Base-by-base conservation (phyloP, 2,329 filamentous ascomycete genomes). In the Pseudogymnoascus sp. region DNA sequence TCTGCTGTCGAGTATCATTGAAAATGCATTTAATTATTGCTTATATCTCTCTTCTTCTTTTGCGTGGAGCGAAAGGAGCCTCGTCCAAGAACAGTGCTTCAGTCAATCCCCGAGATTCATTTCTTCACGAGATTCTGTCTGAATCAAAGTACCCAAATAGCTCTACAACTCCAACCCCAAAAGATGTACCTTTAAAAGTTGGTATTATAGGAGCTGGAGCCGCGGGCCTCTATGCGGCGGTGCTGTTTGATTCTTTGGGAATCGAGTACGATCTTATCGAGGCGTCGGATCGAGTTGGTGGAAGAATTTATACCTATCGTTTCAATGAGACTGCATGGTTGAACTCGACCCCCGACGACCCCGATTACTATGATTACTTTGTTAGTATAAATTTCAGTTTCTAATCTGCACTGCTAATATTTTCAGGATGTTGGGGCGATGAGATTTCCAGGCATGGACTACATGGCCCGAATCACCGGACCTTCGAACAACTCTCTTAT, bases 311-410 rank as follows among this genome's bases (percentile, higher is more conserved):
- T 57, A 76, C 76, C 0, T 68, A 76, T 63, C 38, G 69, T 11
- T 77, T 78, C 61, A 68, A 63, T 50, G 59, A 71, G 1, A 50
- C 44, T n/a, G 44, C 44, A 23, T 50, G 44, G 44, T 50, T 3
- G 13, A 28, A 50, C 13, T 50, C 44, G 10, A 50, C 23, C 23
- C 44, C 44, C 15, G 38, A 62, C 4, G 35, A 62, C 47, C 73
- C 76, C 60, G 71, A 77, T 65, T 78, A 78, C 65, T 77, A 77
- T 61, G 76, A 78, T 65, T 50, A 50, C 44, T 50, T 50, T n/a
- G 23, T 28, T 50, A 28, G 21, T 50, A 50, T 50, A 28, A 50
- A n/a, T 2, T 23, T 7, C 19, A 28, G 10, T 50, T 42, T 50
- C 15, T 3, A 50, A 50, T 28, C 13, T 28, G 21, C 23, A 26